Conservation (phyloP, 1,139 yeast species). For the Chernovozyma aurita region DNA sequence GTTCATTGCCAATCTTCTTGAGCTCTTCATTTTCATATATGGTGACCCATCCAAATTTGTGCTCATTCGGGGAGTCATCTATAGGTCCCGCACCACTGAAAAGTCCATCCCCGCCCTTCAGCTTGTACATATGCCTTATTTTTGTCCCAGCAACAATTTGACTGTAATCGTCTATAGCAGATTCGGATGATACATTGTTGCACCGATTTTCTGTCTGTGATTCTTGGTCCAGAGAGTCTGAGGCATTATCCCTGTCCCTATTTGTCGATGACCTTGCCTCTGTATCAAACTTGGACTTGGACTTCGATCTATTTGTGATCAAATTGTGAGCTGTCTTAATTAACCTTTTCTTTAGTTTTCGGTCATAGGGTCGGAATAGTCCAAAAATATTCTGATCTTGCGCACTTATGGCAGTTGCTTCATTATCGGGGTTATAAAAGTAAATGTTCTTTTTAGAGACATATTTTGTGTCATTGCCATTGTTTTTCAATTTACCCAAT, state of each 20-base stretch:
- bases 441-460: conserved; percentile 25
- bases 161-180: too few species aligned
- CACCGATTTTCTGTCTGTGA: too few species aligned
- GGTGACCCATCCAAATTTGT: conserved; percentile 61
- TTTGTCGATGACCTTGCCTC: too few species aligned
- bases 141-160: conserved; percentile 31
- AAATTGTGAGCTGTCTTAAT: conserved; percentile 20
- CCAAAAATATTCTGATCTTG: conserved; percentile 36
- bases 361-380: conserved; percentile 52
- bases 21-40: conserved; percentile 43
- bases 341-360: conserved; percentile 37
- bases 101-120: conserved; percentile 63
- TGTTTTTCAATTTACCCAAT: conserved; percentile 16
- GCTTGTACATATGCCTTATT: conserved; percentile 33
- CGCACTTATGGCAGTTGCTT: background rate
- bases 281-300: too few species aligned
- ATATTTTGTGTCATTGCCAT: conserved; percentile 20
- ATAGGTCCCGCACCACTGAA: conserved; percentile 38
- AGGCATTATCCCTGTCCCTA: too few species aligned
- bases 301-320: too few species aligned
- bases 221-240: too few species aligned
- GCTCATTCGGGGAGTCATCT: conserved; percentile 59
- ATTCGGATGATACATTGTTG: too few species aligned
- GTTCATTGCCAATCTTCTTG: conserved; percentile 23
- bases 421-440: too few species aligned